phyloP scores from a whole-genome alignment of 2,329 filamentous ascomycete genomes.

The Aspergillus floridensis region DNA sequence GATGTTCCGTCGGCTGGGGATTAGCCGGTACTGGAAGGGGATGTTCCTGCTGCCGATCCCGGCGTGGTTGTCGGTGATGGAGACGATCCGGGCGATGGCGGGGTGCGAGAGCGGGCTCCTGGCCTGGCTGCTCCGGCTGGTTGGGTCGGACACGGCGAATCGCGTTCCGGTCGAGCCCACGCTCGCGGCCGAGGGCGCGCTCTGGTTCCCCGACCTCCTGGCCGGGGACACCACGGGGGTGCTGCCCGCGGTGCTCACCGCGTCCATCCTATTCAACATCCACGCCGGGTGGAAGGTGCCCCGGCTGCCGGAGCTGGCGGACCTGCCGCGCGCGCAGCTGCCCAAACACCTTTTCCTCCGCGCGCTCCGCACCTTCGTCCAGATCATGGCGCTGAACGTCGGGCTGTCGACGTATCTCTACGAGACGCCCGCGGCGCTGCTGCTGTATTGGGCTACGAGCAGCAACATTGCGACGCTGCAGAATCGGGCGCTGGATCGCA shows the following conservation, averaged over 20 bases:
- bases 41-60: conserved; percentile 43
- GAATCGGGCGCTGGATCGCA: conserved; percentile 37
- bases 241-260: conserved; percentile 51
- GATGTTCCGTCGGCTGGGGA: conserved; percentile 36
- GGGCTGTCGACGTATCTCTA: conserved; percentile 30
- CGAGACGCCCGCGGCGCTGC: conserved; percentile 45
- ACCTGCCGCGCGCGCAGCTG: conserved; percentile 29
- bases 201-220: conserved; percentile 61
- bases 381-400: conserved; percentile 41
- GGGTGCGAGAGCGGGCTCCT: conserved; percentile 43
- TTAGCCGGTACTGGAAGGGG: conserved; percentile 34
- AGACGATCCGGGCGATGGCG: conserved; percentile 49
- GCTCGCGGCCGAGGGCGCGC: conserved; percentile 55
- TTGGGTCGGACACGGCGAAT: conserved; percentile 11
- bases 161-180: conserved; percentile 44
- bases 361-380: conserved; percentile 31
- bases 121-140: conserved; percentile 33
- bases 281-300: conserved; percentile 29
- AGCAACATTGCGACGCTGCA: conserved; percentile 44
- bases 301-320: conserved; percentile 20
- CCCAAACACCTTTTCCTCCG: conserved; percentile 22
- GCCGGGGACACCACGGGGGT: conserved; percentile 51
- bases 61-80: conserved; percentile 48
- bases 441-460: conserved; percentile 53
- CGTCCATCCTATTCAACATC: conserved; percentile 51